phyloP scores from a whole-genome alignment of 1,284 basidiomycete genomes.

The Tylopilus orsonianus region DNA sequence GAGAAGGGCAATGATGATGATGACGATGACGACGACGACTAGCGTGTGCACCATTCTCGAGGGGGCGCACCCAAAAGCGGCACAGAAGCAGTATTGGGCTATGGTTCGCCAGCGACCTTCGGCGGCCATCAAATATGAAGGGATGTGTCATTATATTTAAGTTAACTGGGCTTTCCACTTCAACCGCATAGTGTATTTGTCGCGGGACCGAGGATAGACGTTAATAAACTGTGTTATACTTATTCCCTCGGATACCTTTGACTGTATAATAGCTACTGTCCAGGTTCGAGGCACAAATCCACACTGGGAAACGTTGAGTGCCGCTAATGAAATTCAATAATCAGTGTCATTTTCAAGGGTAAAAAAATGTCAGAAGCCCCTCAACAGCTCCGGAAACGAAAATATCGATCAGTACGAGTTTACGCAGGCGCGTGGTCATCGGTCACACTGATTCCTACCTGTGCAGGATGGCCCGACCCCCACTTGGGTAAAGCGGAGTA shows the following conservation, averaged over 20 bases:
- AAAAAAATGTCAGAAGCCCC: slow-evolving; percentile 24
- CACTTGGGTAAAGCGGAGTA: slow-evolving; percentile 58
- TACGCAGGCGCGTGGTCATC: background rate
- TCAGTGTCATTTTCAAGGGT: too few relatives aligned
- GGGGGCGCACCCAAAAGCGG: background rate
- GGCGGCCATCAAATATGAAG: slow-evolving; percentile 5
- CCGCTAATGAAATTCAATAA: too few relatives aligned
- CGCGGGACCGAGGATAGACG: background rate
- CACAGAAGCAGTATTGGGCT: background rate
- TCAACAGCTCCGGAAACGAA: slow-evolving; percentile 31
- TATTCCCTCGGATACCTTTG: slow-evolving; percentile 24
- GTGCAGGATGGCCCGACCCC: slow-evolving; percentile 42
- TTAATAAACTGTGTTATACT: slow-evolving; percentile 3
- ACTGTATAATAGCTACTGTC: slow-evolving; percentile 2
- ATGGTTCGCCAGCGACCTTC: background rate
- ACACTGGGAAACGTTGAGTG: too few relatives aligned
- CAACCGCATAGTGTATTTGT: slow-evolving; percentile 11
- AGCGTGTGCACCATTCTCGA: slow-evolving; percentile 1
- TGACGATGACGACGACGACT: slow-evolving; percentile 41
- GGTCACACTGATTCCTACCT: slow-evolving; percentile 4
- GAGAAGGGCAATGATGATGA: slow-evolving; percentile 48
- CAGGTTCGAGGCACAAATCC: background rate
- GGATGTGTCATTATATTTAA: slow-evolving; percentile 27
- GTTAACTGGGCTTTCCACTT: slow-evolving; percentile 24
- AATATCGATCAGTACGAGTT: slow-evolving; percentile 32